These are phyloP conservation scores for Gaultheria prostrata DNA, from an alignment of 148 eudicot species.

Conservation along the genomic window DNA sequence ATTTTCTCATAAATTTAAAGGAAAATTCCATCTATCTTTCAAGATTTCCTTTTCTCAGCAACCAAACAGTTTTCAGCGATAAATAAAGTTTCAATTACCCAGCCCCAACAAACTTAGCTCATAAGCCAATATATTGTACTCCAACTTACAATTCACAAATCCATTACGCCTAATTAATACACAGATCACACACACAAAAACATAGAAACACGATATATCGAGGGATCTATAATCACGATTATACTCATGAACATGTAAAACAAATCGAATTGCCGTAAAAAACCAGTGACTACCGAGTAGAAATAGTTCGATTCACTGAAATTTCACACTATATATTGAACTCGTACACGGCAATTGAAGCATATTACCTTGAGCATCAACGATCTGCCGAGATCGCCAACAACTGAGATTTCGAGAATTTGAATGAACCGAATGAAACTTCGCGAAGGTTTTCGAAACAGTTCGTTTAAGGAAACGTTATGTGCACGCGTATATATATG, in stretches of 20 bases:
- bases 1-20: background rate
- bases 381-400: background rate
- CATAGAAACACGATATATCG: background rate
- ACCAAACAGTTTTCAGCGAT: background rate
- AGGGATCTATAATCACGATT: background rate
- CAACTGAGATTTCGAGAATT: background rate
- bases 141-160: background rate
- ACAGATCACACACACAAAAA: background rate
- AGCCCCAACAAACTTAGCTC: background rate
- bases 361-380: constrained; percentile 10
- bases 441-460: background rate
- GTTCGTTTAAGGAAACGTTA: background rate
- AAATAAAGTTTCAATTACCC: background rate
- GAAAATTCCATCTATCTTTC: background rate
- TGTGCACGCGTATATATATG: background rate
- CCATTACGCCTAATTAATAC: background rate
- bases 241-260: background rate
- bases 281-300: background rate
- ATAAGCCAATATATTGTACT: constrained; percentile 2
- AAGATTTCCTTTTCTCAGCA: background rate
- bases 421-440: constrained; percentile 1
- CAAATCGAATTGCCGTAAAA: background rate
- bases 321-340: background rate
- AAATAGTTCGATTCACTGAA: background rate
- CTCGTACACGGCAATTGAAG: background rate